Evolutionary conservation across 352 stramenopile species (phyloP).

Genomic region (Globisporangium paroecandrum): DNA sequence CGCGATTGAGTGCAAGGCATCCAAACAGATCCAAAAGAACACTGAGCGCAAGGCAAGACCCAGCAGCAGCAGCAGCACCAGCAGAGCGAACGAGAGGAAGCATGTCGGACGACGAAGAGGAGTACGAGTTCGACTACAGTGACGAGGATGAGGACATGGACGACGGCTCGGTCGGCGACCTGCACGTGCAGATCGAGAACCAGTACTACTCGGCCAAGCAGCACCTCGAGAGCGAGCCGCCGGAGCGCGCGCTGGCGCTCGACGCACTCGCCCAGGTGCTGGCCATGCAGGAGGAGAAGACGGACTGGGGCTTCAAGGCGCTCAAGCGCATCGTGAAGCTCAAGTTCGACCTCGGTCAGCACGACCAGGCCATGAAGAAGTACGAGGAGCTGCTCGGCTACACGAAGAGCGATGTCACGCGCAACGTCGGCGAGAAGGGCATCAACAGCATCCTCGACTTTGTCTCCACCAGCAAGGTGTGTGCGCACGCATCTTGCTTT

Average conservation of each 20-base stretch:
- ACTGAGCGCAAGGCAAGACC: background rate
- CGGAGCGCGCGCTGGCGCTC: slow-evolving; percentile 37
- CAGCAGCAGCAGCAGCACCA: background rate
- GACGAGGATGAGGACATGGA: slow-evolving; percentile 90
- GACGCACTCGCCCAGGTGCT: slow-evolving; percentile 53
- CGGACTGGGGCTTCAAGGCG: slow-evolving; percentile 92
- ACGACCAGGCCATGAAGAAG: slow-evolving; percentile 66
- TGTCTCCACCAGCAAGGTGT: slow-evolving; percentile 84
- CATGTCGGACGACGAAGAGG: slow-evolving; percentile 75
- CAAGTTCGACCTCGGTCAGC: slow-evolving; percentile 72
- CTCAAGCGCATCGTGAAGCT: slow-evolving; percentile 95
- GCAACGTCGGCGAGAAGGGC: slow-evolving; percentile 93
- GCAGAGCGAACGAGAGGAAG: background rate
- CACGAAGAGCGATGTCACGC: slow-evolving; percentile 85
- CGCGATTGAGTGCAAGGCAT: too few species aligned
- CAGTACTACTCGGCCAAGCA: slow-evolving; percentile 92
- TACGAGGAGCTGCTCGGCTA: slow-evolving; percentile 91
- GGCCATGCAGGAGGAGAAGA: slow-evolving; percentile 45
- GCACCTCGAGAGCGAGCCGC: slow-evolving; percentile 56
- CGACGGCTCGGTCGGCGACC: slow-evolving; percentile 69
- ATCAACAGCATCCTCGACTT: slow-evolving; percentile 96
- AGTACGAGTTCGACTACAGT: slow-evolving; percentile 92
- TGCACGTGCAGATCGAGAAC: slow-evolving; percentile 92
- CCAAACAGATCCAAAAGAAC: background rate
- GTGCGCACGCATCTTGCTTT: background rate